A percentile compares a stretch with the other conserved stretches of the same genome.
Conservation (phyloP, 768 basidiomycete genomes). For the Pulveroboletus ravenelii region DNA sequence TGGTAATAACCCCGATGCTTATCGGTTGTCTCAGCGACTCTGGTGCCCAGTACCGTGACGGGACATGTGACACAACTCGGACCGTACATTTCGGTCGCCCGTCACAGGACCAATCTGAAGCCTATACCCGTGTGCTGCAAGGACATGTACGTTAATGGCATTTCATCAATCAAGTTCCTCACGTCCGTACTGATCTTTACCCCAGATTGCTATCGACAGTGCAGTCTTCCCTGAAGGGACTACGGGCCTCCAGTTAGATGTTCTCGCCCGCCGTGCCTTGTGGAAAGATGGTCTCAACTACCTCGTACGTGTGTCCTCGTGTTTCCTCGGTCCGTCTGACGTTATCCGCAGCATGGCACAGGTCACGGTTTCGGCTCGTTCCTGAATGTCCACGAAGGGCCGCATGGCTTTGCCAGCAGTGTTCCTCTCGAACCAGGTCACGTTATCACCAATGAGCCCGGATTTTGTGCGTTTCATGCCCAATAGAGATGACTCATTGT, state of each 20-base stretch:
- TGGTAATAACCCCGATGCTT: conserved; percentile 12
- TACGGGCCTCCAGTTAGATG: conserved; percentile 76
- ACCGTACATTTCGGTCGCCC: conserved; percentile 87
- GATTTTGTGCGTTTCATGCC: conserved; percentile 62
- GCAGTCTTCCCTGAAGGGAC: conserved; percentile 91
- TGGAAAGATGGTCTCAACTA: conserved; percentile 87
- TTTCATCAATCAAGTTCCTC: conserved; percentile 15
- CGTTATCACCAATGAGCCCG: conserved; percentile 92
- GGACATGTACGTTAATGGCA: conserved; percentile 70
- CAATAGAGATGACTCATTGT: conserved; percentile 9
- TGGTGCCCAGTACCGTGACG: conserved; percentile 85
- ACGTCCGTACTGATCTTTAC: conserved; percentile 14
- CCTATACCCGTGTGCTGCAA: conserved; percentile 92
- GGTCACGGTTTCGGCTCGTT: conserved; percentile 89
- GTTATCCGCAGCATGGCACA: conserved; percentile 67
- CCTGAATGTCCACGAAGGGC: conserved; percentile 81
- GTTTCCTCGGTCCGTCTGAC: conserved; percentile 13
- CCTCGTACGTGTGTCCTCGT: conserved; percentile 42
- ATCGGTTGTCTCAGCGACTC: conserved; percentile 61
- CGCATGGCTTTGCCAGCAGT: conserved; percentile 68
- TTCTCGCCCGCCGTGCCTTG: conserved; percentile 81
- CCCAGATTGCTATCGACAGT: conserved; percentile 83
- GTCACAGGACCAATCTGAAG: conserved; percentile 79
- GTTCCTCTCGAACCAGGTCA: conserved; percentile 78
- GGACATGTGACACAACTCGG: conserved; percentile 82